Base-by-base conservation (phyloP, 164 flowering plant species). In the Piper betle region DNA sequence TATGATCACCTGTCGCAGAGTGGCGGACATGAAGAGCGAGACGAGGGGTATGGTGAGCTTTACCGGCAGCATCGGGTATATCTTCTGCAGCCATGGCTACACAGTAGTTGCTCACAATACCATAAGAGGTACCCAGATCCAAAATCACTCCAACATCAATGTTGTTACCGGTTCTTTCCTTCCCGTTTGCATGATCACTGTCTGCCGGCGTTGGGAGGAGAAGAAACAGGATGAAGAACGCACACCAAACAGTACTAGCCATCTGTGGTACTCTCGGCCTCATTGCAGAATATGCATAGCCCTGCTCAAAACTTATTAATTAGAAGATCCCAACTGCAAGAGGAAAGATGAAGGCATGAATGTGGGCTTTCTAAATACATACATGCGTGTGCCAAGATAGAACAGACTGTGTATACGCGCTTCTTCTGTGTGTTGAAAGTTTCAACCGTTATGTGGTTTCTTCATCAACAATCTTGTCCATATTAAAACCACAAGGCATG, bases 1-100 rank as follows among this genome's bases (percentile, higher is more conserved):
- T 15, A 37, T 20, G 38, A 7, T 39, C 33, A 5, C 58, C 81
- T 71, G 58, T 46, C 16, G n/a, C n/a, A n/a, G n/a, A n/a, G n/a
- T n/a, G n/a, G n/a, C n/a, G n/a, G n/a, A n/a, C n/a, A n/a, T n/a
- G 62, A 39, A 16, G 67, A 64, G 52, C 69, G 64, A 16, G 40
- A 20, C 4, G 73, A 64, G 18, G 60, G 4, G 12, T 15, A 10
- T 43, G 50, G 12, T 25, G n/a, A 52, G 17, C 20, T 13, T 9
- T 66, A 41, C 10, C 67, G 64, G 39, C 48, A 9, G 39, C 73
- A 73, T 40, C n/a, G n/a, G n/a, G 38, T 7, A 55, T 20, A 37
- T 55, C 58, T 15, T 55, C 39, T 13, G 33, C 18, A 7, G 58
- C 58, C 58, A 55, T 55, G 58, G 58, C 10, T 2, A 55, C 33